Percentiles rank a stretch among this genome's conserved stretches.
These are phyloP conservation scores for Saccharomyces hybrid DNA, from an alignment of 1,139 yeast genomes.

Conservation along the genomic window DNA sequence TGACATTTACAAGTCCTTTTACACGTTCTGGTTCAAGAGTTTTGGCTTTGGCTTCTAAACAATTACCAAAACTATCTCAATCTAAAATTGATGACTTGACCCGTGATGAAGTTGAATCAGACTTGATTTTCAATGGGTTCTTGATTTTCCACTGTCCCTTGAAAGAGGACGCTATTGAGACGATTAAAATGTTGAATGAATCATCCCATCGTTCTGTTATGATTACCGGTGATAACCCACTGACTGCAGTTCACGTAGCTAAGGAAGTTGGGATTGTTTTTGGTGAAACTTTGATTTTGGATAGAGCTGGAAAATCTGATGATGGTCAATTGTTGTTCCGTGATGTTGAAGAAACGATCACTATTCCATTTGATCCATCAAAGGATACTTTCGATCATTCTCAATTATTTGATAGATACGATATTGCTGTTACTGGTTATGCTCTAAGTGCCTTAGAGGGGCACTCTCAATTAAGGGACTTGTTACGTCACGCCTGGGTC, in stretches of 20 bases:
- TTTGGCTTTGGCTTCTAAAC: slow-evolving; percentile 82
- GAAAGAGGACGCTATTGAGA: slow-evolving; percentile 84
- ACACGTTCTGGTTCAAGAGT: slow-evolving; percentile 97
- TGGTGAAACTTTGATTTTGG: slow-evolving; percentile 75
- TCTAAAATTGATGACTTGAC: slow-evolving; percentile 48
- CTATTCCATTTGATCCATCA: slow-evolving; percentile 59
- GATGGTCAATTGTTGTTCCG: slow-evolving; percentile 72
- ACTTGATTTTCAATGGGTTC: slow-evolving; percentile 79
- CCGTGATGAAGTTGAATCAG: slow-evolving; percentile 71
- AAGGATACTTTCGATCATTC: slow-evolving; percentile 47
- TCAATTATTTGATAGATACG: slow-evolving; percentile 56
- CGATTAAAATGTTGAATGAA: slow-evolving; percentile 86
- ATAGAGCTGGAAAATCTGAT: slow-evolving; percentile 62
- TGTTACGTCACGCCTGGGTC: slow-evolving; percentile 88
- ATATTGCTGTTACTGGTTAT: slow-evolving; percentile 88
- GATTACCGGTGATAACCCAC: slow-evolving; percentile 98
- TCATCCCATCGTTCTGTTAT: slow-evolving; percentile 91
- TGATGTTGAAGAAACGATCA: slow-evolving; percentile 66
- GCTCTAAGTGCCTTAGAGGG: slow-evolving; percentile 62
- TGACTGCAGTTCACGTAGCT: slow-evolving; percentile 97
- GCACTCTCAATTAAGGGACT: slow-evolving; percentile 59
- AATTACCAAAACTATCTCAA: slow-evolving; percentile 48
- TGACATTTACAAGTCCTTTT: slow-evolving; percentile 78
- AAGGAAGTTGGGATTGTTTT: slow-evolving; percentile 84
- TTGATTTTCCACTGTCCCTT: slow-evolving; percentile 96